Evolutionary conservation across 129 eudicot species (phyloP).

Genomic region (Flaveria robusta): DNA sequence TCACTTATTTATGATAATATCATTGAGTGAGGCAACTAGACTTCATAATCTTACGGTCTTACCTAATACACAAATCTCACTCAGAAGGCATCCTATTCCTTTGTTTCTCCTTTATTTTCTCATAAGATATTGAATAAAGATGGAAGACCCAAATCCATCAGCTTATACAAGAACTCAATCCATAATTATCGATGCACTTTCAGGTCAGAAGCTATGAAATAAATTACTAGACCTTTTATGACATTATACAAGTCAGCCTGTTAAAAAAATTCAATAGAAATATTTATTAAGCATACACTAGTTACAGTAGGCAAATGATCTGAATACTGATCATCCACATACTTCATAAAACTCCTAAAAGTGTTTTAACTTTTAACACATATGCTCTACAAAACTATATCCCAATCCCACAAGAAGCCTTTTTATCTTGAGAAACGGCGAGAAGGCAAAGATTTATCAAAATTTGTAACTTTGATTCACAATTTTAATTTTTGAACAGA

Average conservation of each 20-base stretch:
- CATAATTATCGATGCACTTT: background rate
- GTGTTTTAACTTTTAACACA: background rate
- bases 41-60: too few species aligned
- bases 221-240: too few species aligned
- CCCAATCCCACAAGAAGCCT: background rate
- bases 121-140: background rate
- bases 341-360: background rate
- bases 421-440: background rate
- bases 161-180: conserved; percentile 4
- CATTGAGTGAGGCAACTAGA: background rate
- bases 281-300: background rate
- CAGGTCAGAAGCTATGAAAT: background rate
- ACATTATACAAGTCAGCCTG: too few species aligned
- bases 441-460: background rate
- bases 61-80: background rate
- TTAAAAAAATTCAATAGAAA: background rate
- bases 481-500: background rate
- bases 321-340: background rate
- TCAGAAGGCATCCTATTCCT: background rate
- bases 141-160: background rate
- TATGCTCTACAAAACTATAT: background rate
- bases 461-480: background rate
- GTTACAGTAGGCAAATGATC: background rate
- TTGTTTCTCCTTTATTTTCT: background rate
- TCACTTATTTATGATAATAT: background rate